phyloP scores from a whole-genome alignment of 345 rosid genomes.

The Pseudoturritis turrita region DNA sequence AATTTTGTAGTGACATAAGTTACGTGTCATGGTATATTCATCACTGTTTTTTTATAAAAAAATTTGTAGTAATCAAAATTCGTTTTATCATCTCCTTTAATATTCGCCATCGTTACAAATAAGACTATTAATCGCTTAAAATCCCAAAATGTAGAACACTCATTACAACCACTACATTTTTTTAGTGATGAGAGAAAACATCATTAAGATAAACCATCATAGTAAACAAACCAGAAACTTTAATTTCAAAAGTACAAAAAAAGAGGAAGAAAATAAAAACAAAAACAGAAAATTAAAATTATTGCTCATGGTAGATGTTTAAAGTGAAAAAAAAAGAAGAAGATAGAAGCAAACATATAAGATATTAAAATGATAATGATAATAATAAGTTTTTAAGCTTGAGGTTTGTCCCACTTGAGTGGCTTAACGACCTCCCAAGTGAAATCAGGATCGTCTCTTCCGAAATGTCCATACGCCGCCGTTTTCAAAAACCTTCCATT shows the following conservation, averaged over 20 bases:
- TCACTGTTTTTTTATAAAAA: too few species aligned
- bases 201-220: too few species aligned
- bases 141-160: too few species aligned
- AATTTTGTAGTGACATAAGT: too few species aligned
- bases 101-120: too few species aligned
- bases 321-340: neutral
- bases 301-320: conserved; percentile 16
- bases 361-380: neutral
- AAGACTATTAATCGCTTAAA: neutral
- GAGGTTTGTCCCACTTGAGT: conserved; percentile 40
- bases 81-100: too few species aligned
- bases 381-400: conserved; percentile 9
- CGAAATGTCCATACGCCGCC: conserved; percentile 41
- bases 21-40: too few species aligned
- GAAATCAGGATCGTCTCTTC: conserved; percentile 43
- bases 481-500: conserved; percentile 39
- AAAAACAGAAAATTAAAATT: conserved; percentile 9
- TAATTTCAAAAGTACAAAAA: conserved; percentile 15
- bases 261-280: neutral
- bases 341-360: neutral
- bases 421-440: conserved; percentile 42
- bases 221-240: conserved; percentile 11
- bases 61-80: too few species aligned
- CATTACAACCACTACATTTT: too few species aligned
- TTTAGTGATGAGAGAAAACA: too few species aligned